Evolutionary conservation across 2,329 filamentous ascomycete species (phyloP).

Genomic region (Ceratocystis diversiconidia): DNA sequence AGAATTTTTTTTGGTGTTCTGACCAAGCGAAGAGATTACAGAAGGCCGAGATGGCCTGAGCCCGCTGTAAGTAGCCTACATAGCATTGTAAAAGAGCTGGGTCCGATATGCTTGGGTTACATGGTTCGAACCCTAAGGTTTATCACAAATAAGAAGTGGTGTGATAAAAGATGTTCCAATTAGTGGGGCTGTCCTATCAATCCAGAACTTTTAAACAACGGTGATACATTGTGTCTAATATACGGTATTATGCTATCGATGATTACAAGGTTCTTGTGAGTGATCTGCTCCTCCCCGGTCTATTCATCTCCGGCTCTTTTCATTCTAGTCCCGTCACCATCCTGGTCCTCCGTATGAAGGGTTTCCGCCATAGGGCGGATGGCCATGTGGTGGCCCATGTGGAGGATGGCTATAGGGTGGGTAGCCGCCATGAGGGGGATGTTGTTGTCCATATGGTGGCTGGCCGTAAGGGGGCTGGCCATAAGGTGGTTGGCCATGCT

Average conservation of each 20-base stretch:
- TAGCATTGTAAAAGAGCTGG: not conserved
- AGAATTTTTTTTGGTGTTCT: not conserved
- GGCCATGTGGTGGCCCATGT: not conserved
- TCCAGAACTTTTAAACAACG: not conserved
- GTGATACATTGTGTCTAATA: not conserved
- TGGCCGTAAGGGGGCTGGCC: not conserved
- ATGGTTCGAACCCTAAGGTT: not conserved
- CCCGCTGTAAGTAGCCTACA: not conserved
- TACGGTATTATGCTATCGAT: not conserved
- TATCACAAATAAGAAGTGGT: not conserved
- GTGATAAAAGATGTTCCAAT: not conserved
- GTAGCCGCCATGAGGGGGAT: not conserved
- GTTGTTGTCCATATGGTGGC: slow-evolving; percentile 7
- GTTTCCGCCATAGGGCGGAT: not conserved
- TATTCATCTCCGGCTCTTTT: not conserved
- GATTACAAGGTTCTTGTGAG: not conserved
- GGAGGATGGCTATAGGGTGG: not conserved
- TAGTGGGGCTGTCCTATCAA: not conserved
- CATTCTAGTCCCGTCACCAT: not conserved
- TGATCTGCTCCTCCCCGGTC: not conserved
- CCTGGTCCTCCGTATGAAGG: not conserved
- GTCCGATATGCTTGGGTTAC: not conserved
- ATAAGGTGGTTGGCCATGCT: not conserved
- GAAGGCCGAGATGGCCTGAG: not conserved
- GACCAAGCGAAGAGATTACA: not conserved